Base-by-base conservation (phyloP, 1,284 basidiomycete species). In the Melanopsichium pennsylvanicum region DNA sequence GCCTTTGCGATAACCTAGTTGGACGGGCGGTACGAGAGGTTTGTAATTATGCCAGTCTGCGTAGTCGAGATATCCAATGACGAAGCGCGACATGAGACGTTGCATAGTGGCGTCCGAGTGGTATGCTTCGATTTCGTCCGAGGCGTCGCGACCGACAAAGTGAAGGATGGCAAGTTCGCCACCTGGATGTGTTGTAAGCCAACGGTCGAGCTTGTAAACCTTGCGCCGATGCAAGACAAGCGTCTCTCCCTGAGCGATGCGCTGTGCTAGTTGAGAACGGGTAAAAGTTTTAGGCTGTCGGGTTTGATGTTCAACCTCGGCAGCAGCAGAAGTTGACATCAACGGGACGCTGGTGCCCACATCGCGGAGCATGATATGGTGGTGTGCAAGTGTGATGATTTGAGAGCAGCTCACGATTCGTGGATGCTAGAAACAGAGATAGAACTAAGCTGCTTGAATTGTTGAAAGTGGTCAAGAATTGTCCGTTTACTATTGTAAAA, bases 121-220 rank as follows among this genome's bases (percentile, higher is more conserved):
- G 83, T 93, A 97, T 11, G 92, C 95, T 66, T 92, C 87, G 39
- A 97, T 90, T 82, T 99, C 95, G 83, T 96, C 91, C 3, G 89
- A 88, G 0, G 93, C 95, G 80, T 99, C 94, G 44, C 95, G 87
- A 3, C 96, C 96, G 26, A 97, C 89, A 78, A 95, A 97, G 83
- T 99, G 96, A 23, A 96, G 87, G 61, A 98, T 88, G 16, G 93
- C 87, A 41, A 97, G 88, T 12, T 87, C 83, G 48, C 95, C 94
- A 36, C 95, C 96, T 0, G 95, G 95, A 80, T 99, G 96, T 3
- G 85, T 84, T 4, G 86, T 82, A 18, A 95, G 87, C 96, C 95
- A 83, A 12, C 86, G 85, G 19, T 92, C 87, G n/a, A 96, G 87
- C 64, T 89, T 88, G 70, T 97, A 88, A 64, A 97, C 88, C 59